Base-by-base conservation (phyloP, 1,139 yeast genomes). In the Hansenula sp. region DNA sequence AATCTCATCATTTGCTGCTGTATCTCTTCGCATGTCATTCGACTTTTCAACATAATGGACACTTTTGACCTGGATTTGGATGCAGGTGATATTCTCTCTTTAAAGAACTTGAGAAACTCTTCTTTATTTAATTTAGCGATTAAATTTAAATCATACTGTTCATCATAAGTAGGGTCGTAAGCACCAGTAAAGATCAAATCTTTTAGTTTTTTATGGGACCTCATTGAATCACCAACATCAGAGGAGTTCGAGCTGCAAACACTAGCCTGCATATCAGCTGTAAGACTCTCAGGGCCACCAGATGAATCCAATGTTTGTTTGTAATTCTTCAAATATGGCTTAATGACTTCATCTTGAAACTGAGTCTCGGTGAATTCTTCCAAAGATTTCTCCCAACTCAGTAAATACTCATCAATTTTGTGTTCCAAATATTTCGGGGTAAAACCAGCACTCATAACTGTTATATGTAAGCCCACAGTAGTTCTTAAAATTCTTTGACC, bases 381-480 rank as follows among this genome's bases (percentile, higher is more conserved):
- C 14, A 53, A 44, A 22, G 45, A 50, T 3, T 41, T 40, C 38
- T 64, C 72, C 62, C 77, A 65, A 28, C 62, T 62, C 14, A 48
- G 32, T 0, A 81, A 46, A 42, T 71, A 74, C 19, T 66, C 69
- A 37, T 79, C 75, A 26, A 82, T 66, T 38, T 69, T 68, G 1
- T 46, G 44, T 22, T 69, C 68, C 24, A 80, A 47, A 7, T 61
- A 61, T 12, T 51, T 48, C 0, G 75, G 65, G 0, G 62, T 47
- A 43, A 60, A 62, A 1, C 60, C 61, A 14, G 71, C 68, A 50
- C 82, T 77, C 68, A 73, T 68, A 0, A 80, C 59, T 6, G 75
- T 68, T 8, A 82, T 58, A 47, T 73, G 79, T 2, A 78, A 40
- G 1, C 90, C 90, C n/a, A 74, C 55, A 0, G 78, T 70, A 17